Evolutionary conservation across 345 rosid species (phyloP).

Genomic region (Eucalyptus decipiens): DNA sequence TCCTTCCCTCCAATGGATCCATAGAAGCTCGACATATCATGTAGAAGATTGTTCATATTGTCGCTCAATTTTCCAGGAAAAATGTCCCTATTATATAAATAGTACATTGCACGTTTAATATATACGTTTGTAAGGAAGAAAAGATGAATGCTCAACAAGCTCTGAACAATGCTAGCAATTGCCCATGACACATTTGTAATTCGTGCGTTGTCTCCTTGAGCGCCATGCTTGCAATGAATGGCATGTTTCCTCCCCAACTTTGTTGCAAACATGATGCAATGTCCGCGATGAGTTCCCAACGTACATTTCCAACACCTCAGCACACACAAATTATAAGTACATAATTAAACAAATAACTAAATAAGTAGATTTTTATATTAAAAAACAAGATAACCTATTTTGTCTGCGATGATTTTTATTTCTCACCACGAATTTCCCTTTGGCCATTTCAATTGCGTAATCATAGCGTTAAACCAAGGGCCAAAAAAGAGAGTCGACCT

Average conservation of each 20-base stretch:
- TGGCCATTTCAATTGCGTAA: not conserved
- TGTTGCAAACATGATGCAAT: not conserved
- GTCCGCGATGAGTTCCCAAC: not conserved
- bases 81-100: not conserved
- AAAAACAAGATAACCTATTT: not conserved
- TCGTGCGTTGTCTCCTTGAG: not conserved
- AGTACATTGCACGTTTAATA: not conserved
- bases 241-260: not conserved
- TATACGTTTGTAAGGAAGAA: not conserved
- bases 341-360: not conserved
- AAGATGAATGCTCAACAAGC: not conserved
- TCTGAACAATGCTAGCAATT: not conserved
- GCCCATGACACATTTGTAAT: not conserved
- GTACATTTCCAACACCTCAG: not conserved
- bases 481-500: not conserved
- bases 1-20: not conserved
- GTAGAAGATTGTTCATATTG: not conserved
- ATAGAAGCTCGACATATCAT: not conserved
- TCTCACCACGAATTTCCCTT: not conserved
- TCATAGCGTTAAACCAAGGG: not conserved
- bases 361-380: not conserved
- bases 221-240: not conserved
- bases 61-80: not conserved
- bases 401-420: not conserved
- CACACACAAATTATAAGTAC: not conserved